Conservation (phyloP, 2,329 filamentous ascomycete species). For the Stachybotrys echinatus region DNA sequence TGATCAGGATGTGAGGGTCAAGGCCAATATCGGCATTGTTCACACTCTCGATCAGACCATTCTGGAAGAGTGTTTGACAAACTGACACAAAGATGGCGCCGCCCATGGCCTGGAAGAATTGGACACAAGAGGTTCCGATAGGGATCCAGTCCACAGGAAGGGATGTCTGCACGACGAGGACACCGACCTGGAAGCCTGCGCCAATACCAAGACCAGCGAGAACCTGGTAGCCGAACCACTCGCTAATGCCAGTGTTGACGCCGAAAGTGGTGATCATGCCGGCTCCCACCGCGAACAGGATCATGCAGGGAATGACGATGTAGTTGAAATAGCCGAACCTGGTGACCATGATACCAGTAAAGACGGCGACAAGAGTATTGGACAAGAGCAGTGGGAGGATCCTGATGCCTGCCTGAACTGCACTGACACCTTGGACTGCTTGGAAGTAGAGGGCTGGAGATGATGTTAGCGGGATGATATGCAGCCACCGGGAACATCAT, state of each 20-base stretch:
- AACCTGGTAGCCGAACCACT: constrained; percentile 56
- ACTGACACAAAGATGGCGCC: constrained; percentile 62
- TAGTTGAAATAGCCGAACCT: constrained; percentile 35
- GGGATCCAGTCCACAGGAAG: constrained; percentile 43
- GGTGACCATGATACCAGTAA: constrained; percentile 35
- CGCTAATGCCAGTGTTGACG: constrained; percentile 35
- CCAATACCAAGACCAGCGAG: constrained; percentile 49
- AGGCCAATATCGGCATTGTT: constrained; percentile 35
- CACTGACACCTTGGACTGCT: constrained; percentile 45
- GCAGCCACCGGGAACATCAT: background rate
- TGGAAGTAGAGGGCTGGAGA: constrained; percentile 45
- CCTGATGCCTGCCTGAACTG: constrained; percentile 49
- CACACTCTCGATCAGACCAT: constrained; percentile 52
- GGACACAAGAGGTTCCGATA: constrained; percentile 44
- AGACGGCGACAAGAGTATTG: constrained; percentile 42
- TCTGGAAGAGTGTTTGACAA: constrained; percentile 63
- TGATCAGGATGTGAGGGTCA: constrained; percentile 42
- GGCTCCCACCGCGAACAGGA: constrained; percentile 38
- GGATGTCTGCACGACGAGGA: constrained; percentile 47
- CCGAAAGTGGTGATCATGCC: constrained; percentile 51
- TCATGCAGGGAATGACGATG: constrained; percentile 35
- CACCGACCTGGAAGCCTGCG: constrained; percentile 40
- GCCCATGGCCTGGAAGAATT: constrained; percentile 61
- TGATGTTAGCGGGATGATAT: constrained; percentile 7
- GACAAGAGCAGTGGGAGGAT: constrained; percentile 47